Evolutionary conservation across 768 basidiomycete genomes (phyloP).

Genomic region (Leccinum boreale): DNA sequence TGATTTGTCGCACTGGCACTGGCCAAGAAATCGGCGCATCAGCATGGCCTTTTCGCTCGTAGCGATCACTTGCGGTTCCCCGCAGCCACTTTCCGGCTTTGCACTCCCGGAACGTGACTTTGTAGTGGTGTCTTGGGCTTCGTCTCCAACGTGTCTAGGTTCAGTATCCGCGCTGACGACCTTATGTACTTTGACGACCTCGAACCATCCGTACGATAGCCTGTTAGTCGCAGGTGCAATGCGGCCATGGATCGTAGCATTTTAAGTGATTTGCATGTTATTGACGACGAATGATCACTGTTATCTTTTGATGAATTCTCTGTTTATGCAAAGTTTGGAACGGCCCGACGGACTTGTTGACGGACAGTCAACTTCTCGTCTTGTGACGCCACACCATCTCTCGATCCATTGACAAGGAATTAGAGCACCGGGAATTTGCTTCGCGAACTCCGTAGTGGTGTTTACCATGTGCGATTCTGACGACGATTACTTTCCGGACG

Average conservation of each 20-base stretch:
- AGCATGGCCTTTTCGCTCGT: constrained; percentile 20
- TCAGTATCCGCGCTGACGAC: constrained; percentile 20
- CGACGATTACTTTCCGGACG: constrained; percentile 65
- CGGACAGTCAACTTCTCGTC: background rate
- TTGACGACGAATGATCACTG: constrained; percentile 1
- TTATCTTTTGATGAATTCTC: background rate
- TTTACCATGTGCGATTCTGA: constrained; percentile 58
- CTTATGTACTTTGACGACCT: constrained; percentile 27
- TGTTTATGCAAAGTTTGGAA: background rate
- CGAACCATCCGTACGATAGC: constrained; percentile 5
- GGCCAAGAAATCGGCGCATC: constrained; percentile 19
- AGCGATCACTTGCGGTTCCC: constrained; percentile 19
- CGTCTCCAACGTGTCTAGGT: constrained; percentile 11
- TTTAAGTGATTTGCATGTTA: constrained; percentile 6
- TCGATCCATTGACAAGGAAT: background rate
- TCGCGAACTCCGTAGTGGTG: background rate
- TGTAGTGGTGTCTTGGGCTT: constrained; percentile 15
- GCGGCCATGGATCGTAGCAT: constrained; percentile 7
- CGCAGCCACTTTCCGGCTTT: constrained; percentile 20
- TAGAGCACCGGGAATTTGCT: background rate
- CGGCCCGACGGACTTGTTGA: background rate
- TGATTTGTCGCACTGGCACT: constrained; percentile 10
- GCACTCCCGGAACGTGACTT: constrained; percentile 13
- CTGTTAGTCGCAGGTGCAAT: constrained; percentile 8
- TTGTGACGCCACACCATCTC: background rate